Conservation (phyloP, 352 stramenopile species). For the Pythium volutum region DNA sequence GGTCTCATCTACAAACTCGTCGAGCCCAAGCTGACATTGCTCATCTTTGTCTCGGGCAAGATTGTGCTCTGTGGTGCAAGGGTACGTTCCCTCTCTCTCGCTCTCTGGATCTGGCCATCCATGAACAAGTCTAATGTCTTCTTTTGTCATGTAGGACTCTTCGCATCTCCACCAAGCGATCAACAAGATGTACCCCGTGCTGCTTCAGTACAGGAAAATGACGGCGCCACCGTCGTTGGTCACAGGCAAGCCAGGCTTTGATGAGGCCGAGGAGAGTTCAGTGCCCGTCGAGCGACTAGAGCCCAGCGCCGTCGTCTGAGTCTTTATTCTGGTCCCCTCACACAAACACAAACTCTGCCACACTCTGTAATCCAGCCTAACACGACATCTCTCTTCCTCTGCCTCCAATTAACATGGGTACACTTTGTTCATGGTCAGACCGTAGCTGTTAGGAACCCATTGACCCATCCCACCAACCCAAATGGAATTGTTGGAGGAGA, state of each 20-base stretch:
- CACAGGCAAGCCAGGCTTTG: conserved; percentile 64
- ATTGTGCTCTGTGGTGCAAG: conserved; percentile 91
- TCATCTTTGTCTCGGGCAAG: conserved; percentile 99
- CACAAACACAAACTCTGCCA: not conserved
- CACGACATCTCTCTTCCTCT: not conserved
- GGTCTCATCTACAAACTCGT: conserved; percentile 99
- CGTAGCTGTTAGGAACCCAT: conserved; percentile 17
- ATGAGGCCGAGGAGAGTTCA: conserved; percentile 49
- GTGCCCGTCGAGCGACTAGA: conserved; percentile 52
- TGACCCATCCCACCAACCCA: not conserved
- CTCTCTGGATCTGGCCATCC: not conserved
- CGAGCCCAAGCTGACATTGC: conserved; percentile 96
- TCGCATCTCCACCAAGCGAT: conserved; percentile 57
- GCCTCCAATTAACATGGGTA: too few relatives aligned
- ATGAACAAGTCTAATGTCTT: not conserved
- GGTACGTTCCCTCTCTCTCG: conserved; percentile 14
- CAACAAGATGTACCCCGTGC: conserved; percentile 71
- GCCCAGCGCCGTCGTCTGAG: conserved; percentile 50
- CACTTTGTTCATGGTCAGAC: too few relatives aligned
- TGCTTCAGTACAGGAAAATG: conserved; percentile 70
- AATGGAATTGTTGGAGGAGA: conserved; percentile 37
- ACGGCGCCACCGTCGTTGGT: conserved; percentile 64
- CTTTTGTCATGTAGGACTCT: conserved; percentile 23
- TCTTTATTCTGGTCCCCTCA: not conserved
- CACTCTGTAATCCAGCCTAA: not conserved